These are phyloP conservation scores for Aquilaria sinensis DNA, from an alignment of 345 rosid species.

Conservation along the genomic window DNA sequence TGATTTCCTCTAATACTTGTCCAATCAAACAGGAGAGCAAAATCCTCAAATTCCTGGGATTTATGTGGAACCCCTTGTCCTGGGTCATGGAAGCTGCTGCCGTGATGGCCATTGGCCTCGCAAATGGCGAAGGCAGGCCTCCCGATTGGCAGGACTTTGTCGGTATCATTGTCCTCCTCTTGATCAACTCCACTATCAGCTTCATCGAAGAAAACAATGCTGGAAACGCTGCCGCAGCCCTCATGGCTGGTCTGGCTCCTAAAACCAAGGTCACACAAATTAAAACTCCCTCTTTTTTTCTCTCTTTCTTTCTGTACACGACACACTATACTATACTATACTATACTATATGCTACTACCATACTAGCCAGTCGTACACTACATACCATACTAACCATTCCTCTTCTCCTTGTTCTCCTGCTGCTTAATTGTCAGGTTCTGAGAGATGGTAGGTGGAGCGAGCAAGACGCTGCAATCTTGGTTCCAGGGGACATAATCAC, in stretches of 20 bases:
- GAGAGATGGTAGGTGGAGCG: conserved; percentile 78
- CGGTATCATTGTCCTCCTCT: conserved; percentile 58
- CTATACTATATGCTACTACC: no score
- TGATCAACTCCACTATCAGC: conserved; percentile 93
- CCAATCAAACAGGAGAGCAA: conserved; percentile 61
- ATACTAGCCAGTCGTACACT: no score
- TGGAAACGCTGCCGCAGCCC: conserved; percentile 92
- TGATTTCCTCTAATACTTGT: background rate
- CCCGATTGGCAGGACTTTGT: conserved; percentile 97
- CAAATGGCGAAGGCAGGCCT: conserved; percentile 69
- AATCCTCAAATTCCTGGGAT: conserved; percentile 75
- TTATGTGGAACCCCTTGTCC: conserved; percentile 97
- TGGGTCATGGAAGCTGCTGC: conserved; percentile 99
- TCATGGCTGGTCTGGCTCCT: conserved; percentile 96
- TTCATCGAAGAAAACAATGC: conserved; percentile 92
- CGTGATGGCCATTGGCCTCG: conserved; percentile 75
- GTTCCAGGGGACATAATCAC: conserved; percentile 91
- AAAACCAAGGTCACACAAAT: conserved; percentile 58
- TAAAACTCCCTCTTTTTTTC: background rate
- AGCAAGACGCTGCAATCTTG: conserved; percentile 83
- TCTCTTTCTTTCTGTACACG: conserved; percentile 1
- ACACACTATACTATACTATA: background rate
- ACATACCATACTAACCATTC: no score
- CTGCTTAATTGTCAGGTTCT: conserved; percentile 41
- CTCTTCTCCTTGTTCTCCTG: no score